Evolutionary conservation across 2,329 filamentous ascomycete genomes (phyloP), one percentile per base, ranked within the genome.

Genomic region (Colletotrichum tanaceti): DNA sequence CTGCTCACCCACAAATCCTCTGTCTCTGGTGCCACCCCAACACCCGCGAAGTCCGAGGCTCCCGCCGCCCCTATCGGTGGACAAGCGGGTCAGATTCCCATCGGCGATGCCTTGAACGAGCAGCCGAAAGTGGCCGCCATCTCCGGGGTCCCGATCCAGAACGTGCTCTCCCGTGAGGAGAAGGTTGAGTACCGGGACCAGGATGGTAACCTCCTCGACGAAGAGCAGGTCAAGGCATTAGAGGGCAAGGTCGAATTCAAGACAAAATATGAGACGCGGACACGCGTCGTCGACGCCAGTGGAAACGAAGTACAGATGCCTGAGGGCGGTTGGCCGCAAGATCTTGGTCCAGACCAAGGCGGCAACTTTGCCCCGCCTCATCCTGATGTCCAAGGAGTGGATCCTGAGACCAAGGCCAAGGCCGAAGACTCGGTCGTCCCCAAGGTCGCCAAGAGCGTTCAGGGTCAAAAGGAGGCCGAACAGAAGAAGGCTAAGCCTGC

Each of bases 241-340:
- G 88, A 95, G 79, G 96, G 95, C 75, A 97, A 97, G 80, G 94
- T 98, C 68, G 93, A 93, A 75, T 98, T 99, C 82, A 90, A 97
- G 82, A 98, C 96, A 14, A 91, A 91, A 73, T 98, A 98, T 78
- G 95, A 98, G 84, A 98, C 95, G n/a, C 88, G 92, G 72, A 98
- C 94, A 10, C 90, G 93, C 66, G 81, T 98, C 64, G 85, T 97
- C 47, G 93, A 97, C 79, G 88, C 87, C 60, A 79, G 89, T 50
- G 96, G 94, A 68, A 93, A 94, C 72, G 92, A 97, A 76, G 80
- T 97, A n/a, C 77, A 78, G 13, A 73, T 79, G 41, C 81, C 82
- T 16, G 77, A 79, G 28, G 84, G 80, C 46, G 82, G 77, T 24
- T 78, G 75, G 77, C 75, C 75, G 18, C 75, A 80, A 57, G 67